Conservation (phyloP, 2,329 filamentous ascomycete genomes). For the Fusarium sp. region DNA sequence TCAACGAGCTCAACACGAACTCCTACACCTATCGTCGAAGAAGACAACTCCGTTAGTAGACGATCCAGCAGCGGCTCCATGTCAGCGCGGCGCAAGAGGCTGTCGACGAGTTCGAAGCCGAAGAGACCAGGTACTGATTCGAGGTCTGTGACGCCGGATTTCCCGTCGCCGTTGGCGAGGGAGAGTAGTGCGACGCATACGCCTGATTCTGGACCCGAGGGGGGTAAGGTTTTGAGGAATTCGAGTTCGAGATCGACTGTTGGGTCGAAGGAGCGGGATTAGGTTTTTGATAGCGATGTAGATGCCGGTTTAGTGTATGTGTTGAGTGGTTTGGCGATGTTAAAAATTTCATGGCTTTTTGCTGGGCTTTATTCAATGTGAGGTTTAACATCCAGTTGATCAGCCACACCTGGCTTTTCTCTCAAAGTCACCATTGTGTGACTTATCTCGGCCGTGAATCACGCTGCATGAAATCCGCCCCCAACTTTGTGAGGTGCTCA, state of each 20-base stretch:
- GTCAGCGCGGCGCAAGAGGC: constrained; percentile 63
- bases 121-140: constrained; percentile 59
- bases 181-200: constrained; percentile 53
- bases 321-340: background rate
- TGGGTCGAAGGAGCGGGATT: constrained; percentile 26
- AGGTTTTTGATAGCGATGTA: background rate
- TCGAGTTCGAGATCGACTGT: constrained; percentile 36
- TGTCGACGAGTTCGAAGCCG: constrained; percentile 53
- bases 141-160: constrained; percentile 64
- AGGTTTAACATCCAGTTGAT: background rate
- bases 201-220: constrained; percentile 34
- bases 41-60: constrained; percentile 53
- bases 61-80: constrained; percentile 60
- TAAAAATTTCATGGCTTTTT: background rate
- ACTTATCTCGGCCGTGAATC: background rate
- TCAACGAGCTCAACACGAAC: constrained; percentile 63
- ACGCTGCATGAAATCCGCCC: background rate
- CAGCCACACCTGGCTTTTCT: background rate
- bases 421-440: background rate
- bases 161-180: constrained; percentile 62
- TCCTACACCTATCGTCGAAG: constrained; percentile 60
- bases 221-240: constrained; percentile 37
- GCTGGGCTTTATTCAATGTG: background rate
- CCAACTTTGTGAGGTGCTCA: background rate
- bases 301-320: background rate